Conservation (phyloP, 257 asterid genomes). For the Gynochthodes officinalis region DNA sequence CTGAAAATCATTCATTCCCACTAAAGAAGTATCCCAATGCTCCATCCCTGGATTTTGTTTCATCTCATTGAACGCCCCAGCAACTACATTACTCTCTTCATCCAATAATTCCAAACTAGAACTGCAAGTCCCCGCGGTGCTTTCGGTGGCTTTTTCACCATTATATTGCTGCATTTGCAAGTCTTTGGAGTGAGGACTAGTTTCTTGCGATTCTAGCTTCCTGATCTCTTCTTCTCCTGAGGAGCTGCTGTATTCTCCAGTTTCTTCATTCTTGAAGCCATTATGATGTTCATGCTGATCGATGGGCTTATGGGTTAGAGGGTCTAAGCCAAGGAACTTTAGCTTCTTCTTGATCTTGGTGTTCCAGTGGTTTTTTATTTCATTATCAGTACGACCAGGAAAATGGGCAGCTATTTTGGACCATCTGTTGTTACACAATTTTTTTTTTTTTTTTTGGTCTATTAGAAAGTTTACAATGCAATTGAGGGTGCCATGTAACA, state of each 20-base stretch:
- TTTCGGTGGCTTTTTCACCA: conserved; percentile 3
- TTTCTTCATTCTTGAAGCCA: conserved; percentile 20
- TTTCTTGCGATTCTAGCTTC: conserved; percentile 12
- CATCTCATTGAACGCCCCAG: conserved; percentile 3
- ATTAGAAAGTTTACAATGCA: too few species aligned
- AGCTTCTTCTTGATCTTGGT: conserved; percentile 53
- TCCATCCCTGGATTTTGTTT: conserved; percentile 19
- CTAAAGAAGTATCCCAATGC: conserved; percentile 16
- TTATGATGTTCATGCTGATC: conserved; percentile 7
- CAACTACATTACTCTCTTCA: background rate
- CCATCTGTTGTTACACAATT: conserved; percentile 56
- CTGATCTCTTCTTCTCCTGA: conserved; percentile 18
- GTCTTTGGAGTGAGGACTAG: conserved; percentile 7
- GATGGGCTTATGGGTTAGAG: conserved; percentile 41
- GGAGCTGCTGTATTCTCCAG: conserved; percentile 15
- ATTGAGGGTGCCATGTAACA: too few species aligned
- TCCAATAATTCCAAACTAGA: conserved; percentile 17
- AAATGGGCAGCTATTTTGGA: conserved; percentile 82
- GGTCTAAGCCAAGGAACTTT: conserved; percentile 40
- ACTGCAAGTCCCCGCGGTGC: conserved; percentile 2
- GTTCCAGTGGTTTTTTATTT: conserved; percentile 55
- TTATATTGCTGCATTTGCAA: conserved; percentile 22
- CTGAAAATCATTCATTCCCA: conserved; percentile 21
- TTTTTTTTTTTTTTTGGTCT: too few species aligned
- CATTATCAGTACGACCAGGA: conserved; percentile 52